phyloP scores from a whole-genome alignment of 1,139 yeast species.

The Yamadazyma conglobata region DNA sequence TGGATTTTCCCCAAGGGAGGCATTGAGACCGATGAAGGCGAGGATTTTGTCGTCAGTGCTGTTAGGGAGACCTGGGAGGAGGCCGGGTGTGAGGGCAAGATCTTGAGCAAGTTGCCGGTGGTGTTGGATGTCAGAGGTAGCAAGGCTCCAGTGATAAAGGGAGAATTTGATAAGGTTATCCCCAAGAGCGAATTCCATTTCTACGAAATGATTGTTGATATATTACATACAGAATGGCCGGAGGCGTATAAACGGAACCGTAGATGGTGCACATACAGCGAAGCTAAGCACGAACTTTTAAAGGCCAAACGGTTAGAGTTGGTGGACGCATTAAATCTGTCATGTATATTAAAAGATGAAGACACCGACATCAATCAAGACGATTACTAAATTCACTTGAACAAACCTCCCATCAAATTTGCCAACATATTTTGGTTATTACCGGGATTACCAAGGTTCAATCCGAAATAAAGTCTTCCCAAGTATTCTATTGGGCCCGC shows the following conservation, averaged over 20 bases:
- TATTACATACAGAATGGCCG: conserved; percentile 68
- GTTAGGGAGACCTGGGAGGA: conserved; percentile 97
- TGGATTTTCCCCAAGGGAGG: conserved; percentile 98
- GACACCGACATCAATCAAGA: conserved; percentile 5
- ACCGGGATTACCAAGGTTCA: conserved; percentile 49
- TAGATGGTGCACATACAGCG: conserved; percentile 71
- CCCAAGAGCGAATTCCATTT: conserved; percentile 84
- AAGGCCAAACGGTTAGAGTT: conserved; percentile 67
- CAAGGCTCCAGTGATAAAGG: conserved; percentile 48
- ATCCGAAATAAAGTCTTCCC: conserved; percentile 38
- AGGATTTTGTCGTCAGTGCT: conserved; percentile 55
- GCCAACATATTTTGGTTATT: conserved; percentile 69
- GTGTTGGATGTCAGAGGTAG: conserved; percentile 69
- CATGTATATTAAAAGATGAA: conserved; percentile 41
- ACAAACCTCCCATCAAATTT: conserved; percentile 80
- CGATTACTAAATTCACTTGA: conserved; percentile 29
- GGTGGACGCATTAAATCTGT: conserved; percentile 57
- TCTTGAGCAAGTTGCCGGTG: conserved; percentile 54
- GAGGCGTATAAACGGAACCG: conserved; percentile 60
- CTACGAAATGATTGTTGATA: conserved; percentile 65
- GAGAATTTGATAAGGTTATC: conserved; percentile 39
- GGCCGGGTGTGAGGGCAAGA: conserved; percentile 78
- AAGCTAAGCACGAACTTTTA: conserved; percentile 64
- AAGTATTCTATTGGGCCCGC: conserved; percentile 47
- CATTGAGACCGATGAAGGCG: conserved; percentile 78